These are phyloP conservation scores for Trichoderma virens DNA, from an alignment of 495 filamentous ascomycete species.

Conservation along the genomic window DNA sequence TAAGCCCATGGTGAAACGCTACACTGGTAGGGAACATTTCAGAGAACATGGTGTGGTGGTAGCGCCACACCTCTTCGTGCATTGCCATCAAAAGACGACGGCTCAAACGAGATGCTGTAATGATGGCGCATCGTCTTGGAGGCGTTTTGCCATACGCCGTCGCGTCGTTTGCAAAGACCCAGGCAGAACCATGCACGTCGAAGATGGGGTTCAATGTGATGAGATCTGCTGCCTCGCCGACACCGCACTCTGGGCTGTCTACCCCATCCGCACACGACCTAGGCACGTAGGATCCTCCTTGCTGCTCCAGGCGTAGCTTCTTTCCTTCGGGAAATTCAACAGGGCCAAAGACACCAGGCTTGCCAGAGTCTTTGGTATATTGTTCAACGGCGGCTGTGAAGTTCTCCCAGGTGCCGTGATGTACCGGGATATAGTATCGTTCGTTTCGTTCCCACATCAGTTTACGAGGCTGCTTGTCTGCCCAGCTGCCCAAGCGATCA, in stretches of 20 bases:
- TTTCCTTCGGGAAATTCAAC: constrained; percentile 49
- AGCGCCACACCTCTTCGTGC: constrained; percentile 76
- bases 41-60: constrained; percentile 80
- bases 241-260: constrained; percentile 69
- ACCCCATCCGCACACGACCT: constrained; percentile 48
- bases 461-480: constrained; percentile 69
- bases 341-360: constrained; percentile 72
- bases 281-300: constrained; percentile 51
- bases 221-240: constrained; percentile 86
- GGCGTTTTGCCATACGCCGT: constrained; percentile 76
- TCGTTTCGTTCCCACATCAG: constrained; percentile 84
- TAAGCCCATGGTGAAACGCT: constrained; percentile 87
- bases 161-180: constrained; percentile 76
- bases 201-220: constrained; percentile 94
- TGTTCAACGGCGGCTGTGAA: constrained; percentile 51
- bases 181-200: constrained; percentile 77
- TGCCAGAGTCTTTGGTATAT: constrained; percentile 45
- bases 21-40: constrained; percentile 89
- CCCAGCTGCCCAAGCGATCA: constrained; percentile 64
- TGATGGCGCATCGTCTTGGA: constrained; percentile 76
- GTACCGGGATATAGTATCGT: constrained; percentile 81
- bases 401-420: constrained; percentile 84
- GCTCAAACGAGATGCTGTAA: constrained; percentile 73
- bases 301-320: constrained; percentile 53
- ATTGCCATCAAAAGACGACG: constrained; percentile 74